A percentile compares a stretch with the other conserved stretches of the same genome.
Evolutionary conservation across 768 basidiomycete species (phyloP).

Genomic region (Amanita exitialis): DNA sequence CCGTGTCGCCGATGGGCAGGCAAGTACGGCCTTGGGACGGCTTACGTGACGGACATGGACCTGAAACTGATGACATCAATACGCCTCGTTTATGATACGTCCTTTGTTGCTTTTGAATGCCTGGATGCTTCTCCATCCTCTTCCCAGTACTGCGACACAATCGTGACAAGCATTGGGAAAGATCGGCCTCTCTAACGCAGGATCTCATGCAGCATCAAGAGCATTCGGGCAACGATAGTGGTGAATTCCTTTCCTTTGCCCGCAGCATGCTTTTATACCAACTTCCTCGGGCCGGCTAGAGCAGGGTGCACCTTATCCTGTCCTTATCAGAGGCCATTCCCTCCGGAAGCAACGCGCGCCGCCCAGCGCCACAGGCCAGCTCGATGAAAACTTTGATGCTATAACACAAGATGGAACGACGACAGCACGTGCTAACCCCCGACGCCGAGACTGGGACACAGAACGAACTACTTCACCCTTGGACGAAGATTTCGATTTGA

Average conservation of each 20-base stretch:
- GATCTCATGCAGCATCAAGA: conserved; percentile 1
- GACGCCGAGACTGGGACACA: conserved; percentile 6
- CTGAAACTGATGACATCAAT: not conserved
- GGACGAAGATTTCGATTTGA: conserved; percentile 29
- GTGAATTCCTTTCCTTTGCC: not conserved
- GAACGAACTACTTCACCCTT: conserved; percentile 19
- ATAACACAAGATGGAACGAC: not conserved
- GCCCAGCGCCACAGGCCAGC: not conserved
- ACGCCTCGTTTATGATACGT: conserved; percentile 1
- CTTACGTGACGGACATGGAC: not conserved
- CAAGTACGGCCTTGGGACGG: not conserved
- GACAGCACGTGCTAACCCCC: not conserved
- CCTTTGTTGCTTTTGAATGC: conserved; percentile 1
- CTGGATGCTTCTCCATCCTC: conserved; percentile 1
- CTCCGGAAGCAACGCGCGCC: conserved; percentile 1
- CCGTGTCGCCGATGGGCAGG: too few relatives aligned
- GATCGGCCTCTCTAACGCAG: not conserved
- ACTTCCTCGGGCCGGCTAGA: not conserved
- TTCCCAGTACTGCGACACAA: not conserved
- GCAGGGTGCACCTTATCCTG: conserved; percentile 3
- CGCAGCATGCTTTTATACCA: not conserved
- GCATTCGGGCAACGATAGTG: not conserved
- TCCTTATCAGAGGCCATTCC: conserved; percentile 5
- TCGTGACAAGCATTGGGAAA: not conserved
- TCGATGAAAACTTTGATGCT: conserved; percentile 3